These are phyloP conservation scores for Limnomonas spitsbergensis DNA, from an alignment of 139 green algal genomes.

Conservation along the genomic window DNA sequence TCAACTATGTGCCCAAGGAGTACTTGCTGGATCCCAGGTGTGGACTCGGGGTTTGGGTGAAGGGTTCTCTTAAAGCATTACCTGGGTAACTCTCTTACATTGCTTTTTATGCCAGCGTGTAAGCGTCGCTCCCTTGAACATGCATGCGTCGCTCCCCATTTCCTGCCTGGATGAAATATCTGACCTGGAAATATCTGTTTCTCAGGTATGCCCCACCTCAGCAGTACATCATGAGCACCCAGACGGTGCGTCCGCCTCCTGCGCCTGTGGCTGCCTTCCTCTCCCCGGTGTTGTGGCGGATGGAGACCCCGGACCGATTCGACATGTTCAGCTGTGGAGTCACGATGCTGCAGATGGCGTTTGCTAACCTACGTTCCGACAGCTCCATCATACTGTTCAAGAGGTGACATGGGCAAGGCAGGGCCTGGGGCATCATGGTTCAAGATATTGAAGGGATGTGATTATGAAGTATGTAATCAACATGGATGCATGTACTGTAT, in stretches of 20 bases:
- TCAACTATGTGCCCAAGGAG: constrained; percentile 93
- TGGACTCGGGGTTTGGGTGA: too few relatives aligned
- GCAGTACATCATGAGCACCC: constrained; percentile 89
- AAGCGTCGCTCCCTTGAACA: too few relatives aligned
- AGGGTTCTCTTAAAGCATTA: too few relatives aligned
- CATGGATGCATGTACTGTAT: too few relatives aligned
- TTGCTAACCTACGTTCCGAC: constrained; percentile 68
- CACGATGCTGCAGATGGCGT: constrained; percentile 74
- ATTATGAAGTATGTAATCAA: too few relatives aligned
- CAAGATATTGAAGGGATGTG: too few relatives aligned
- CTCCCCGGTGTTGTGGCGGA: constrained; percentile 80
- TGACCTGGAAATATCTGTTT: too few relatives aligned
- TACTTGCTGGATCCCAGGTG: constrained; percentile 85
- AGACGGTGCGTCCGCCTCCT: constrained; percentile 53
- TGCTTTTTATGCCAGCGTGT: too few relatives aligned
- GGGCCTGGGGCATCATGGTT: too few relatives aligned
- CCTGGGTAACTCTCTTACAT: too few relatives aligned
- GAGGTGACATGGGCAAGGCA: constrained; percentile 22
- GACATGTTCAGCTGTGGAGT: constrained; percentile 82
- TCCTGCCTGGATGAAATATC: too few relatives aligned
- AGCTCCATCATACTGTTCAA: constrained; percentile 72
- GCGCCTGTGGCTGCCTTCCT: constrained; percentile 62
- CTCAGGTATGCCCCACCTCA: constrained; percentile 80
- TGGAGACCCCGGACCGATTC: constrained; percentile 84
- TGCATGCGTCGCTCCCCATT: too few relatives aligned